Conservation (phyloP, 1,139 yeast genomes). For the Candida tropicalis region DNA sequence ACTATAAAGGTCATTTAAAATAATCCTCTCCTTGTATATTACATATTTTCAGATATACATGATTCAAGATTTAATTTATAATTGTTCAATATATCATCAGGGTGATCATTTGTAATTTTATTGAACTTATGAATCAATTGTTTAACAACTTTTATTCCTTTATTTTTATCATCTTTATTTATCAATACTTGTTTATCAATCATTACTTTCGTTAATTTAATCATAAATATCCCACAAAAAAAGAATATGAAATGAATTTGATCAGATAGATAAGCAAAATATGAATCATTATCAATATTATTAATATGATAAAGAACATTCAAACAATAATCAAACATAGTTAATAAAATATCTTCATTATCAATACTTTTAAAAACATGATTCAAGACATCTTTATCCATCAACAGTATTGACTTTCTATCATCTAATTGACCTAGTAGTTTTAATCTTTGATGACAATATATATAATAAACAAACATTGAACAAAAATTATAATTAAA, state of each 20-base stretch:
- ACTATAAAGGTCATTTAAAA: constrained; percentile 51
- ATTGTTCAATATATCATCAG: constrained; percentile 32
- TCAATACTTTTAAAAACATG: constrained; percentile 3
- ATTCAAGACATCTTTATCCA: constrained; percentile 1
- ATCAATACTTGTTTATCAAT: not conserved
- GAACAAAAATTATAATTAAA: constrained; percentile 70
- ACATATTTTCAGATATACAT: constrained; percentile 14
- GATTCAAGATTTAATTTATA: constrained; percentile 30
- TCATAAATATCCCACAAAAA: constrained; percentile 50
- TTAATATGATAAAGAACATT: constrained; percentile 26
- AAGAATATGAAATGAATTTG: constrained; percentile 64
- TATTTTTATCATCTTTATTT: not conserved
- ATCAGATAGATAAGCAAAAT: constrained; percentile 70
- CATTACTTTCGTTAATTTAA: constrained; percentile 25
- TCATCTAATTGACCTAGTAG: not conserved
- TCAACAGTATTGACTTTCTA: too few relatives aligned
- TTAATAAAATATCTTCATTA: constrained; percentile 1
- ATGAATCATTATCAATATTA: constrained; percentile 56
- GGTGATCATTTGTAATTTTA: constrained; percentile 30
- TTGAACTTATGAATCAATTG: constrained; percentile 33
- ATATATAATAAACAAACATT: constrained; percentile 46
- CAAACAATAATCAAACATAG: constrained; percentile 25
- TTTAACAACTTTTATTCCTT: constrained; percentile 18
- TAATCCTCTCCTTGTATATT: too few relatives aligned
- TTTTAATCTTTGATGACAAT: constrained; percentile 26